phyloP scores from a whole-genome alignment of 768 basidiomycete genomes.

The Scleroderma bovista region DNA sequence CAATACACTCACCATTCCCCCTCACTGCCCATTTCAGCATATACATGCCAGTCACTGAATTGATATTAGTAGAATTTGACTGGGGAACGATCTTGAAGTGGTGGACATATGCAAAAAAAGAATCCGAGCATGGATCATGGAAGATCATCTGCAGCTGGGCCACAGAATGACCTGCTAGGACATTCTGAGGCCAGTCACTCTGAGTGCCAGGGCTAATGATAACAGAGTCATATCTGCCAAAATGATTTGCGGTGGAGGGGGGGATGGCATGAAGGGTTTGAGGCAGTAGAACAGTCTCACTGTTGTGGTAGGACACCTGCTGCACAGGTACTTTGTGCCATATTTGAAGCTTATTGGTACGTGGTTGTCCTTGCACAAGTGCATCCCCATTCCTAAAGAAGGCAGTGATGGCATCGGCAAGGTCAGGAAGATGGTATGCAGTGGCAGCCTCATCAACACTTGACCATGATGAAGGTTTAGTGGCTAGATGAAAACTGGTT shows the following conservation, averaged over 20 bases:
- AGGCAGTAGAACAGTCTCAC: background rate
- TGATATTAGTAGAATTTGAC: slow-evolving; percentile 9
- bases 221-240: background rate
- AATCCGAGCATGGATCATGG: no score
- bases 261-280: slow-evolving; percentile 21
- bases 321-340: background rate
- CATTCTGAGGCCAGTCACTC: slow-evolving; percentile 17
- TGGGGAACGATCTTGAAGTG: no score
- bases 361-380: background rate
- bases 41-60: slow-evolving; percentile 17
- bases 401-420: background rate
- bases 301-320: no score
- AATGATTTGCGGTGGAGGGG: background rate
- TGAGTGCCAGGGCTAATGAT: slow-evolving; percentile 15
- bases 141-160: no score
- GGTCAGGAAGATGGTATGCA: background rate
- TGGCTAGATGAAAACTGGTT: slow-evolving; percentile 4
- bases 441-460: background rate
- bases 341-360: background rate
- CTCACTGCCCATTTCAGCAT: slow-evolving; percentile 12
- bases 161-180: slow-evolving; percentile 10
- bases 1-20: slow-evolving; percentile 10
- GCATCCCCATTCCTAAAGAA: background rate
- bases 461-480: background rate
- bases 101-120: no score